Conservation (phyloP, 2,329 filamentous ascomycete genomes). For the Cercospora sp. region DNA sequence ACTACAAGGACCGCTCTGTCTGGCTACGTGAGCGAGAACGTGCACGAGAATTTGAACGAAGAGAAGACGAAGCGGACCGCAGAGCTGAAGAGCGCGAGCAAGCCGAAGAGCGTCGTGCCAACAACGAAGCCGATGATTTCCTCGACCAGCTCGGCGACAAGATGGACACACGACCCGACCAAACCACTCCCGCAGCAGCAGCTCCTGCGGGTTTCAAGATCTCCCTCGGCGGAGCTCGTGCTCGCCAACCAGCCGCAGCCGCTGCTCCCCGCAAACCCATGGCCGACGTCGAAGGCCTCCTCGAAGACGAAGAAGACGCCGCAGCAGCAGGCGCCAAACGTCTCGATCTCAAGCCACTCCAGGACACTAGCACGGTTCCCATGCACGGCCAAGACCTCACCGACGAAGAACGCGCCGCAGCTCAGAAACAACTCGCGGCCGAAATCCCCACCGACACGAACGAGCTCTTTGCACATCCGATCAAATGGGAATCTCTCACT, state of each 20-base stretch:
- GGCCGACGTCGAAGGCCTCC: conserved; percentile 87
- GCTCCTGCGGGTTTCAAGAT: conserved; percentile 74
- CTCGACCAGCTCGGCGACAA: conserved; percentile 80
- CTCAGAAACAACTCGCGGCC: conserved; percentile 76
- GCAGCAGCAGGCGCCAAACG: conserved; percentile 45
- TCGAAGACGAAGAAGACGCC: conserved; percentile 92
- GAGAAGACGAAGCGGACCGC: conserved; percentile 80
- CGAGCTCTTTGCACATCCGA: conserved; percentile 85
- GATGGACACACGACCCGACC: conserved; percentile 64
- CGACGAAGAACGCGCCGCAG: conserved; percentile 83
- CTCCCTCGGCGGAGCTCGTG: conserved; percentile 78
- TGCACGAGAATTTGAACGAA: conserved; percentile 72
- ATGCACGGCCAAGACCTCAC: conserved; percentile 79
- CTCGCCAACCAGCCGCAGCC: conserved; percentile 52
- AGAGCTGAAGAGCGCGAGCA: conserved; percentile 74
- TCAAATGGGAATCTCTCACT: conserved; percentile 91
- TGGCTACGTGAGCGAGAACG: conserved; percentile 81
- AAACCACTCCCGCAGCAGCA: conserved; percentile 51
- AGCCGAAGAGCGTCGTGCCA: conserved; percentile 63
- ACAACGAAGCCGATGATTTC: conserved; percentile 87
- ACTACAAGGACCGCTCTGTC: conserved; percentile 80
- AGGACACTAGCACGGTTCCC: conserved; percentile 55
- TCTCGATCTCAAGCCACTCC: conserved; percentile 47
- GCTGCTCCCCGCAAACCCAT: conserved; percentile 52
- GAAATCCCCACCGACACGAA: conserved; percentile 88